Percentiles rank a stretch among this genome's conserved stretches.
These are phyloP conservation scores for Clarireedia homoeocarpa DNA, from an alignment of 2,329 filamentous ascomycete species.

Conservation along the genomic window DNA sequence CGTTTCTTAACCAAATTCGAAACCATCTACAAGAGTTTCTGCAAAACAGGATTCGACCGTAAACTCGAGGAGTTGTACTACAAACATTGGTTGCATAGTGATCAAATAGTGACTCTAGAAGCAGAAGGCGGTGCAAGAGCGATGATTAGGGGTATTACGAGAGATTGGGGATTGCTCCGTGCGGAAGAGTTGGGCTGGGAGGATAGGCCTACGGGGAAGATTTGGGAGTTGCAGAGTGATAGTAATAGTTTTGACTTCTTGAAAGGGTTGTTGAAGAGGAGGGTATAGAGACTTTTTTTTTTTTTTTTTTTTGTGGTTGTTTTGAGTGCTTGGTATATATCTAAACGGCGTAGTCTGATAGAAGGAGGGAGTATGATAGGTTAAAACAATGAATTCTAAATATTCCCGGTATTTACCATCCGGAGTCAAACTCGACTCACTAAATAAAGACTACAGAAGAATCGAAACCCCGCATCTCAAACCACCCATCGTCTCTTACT, in stretches of 20 bases:
- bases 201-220: constrained; percentile 66
- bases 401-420: no score
- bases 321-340: no score
- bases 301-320: no score
- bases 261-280: constrained; percentile 75
- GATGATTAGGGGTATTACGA: constrained; percentile 76
- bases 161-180: constrained; percentile 81
- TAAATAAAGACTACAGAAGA: no score
- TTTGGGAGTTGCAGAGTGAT: constrained; percentile 85
- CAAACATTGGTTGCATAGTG: constrained; percentile 74
- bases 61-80: constrained; percentile 74
- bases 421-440: no score
- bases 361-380: neutral
- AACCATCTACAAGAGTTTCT: constrained; percentile 66
- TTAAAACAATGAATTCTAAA: no score
- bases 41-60: constrained; percentile 64
- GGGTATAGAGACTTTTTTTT: constrained; percentile 32
- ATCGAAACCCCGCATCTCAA: no score
- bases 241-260: constrained; percentile 99
- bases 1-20: constrained; percentile 74
- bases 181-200: constrained; percentile 74
- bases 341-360: neutral
- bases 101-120: constrained; percentile 67
- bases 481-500: no score
- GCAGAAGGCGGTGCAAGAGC: constrained; percentile 68